Conservation (phyloP, 1,139 yeast species). For the Blastobotrys petasosporus region DNA sequence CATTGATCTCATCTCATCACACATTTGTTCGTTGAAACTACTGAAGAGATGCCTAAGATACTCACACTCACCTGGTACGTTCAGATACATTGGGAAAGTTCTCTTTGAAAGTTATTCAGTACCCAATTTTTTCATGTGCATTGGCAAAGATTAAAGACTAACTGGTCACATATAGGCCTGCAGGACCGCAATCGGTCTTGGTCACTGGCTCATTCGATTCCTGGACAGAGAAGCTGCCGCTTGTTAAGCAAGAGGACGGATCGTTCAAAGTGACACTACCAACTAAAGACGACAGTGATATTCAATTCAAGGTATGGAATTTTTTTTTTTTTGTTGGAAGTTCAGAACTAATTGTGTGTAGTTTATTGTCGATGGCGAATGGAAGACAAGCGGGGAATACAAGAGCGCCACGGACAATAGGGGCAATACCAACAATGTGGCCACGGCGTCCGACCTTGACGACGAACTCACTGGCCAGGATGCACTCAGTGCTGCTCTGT, state of each 20-base stretch:
- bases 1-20: no score
- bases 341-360: constrained; percentile 25
- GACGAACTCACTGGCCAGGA: constrained; percentile 3
- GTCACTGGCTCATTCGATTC: constrained; percentile 75
- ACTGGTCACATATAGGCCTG: constrained; percentile 48
- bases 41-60: no score
- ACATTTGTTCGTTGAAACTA: no score
- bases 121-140: no score
- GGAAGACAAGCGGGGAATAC: constrained; percentile 49
- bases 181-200: constrained; percentile 65
- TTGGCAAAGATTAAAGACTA: no score
- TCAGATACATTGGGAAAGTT: background rate
- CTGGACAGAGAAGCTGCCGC: constrained; percentile 57
- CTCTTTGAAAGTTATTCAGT: no score
- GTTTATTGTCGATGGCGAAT: constrained; percentile 69
- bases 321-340: background rate
- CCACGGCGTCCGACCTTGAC: constrained; percentile 36
- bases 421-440: constrained; percentile 59
- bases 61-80: constrained; percentile 14
- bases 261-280: constrained; percentile 57
- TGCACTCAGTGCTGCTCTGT: constrained; percentile 1
- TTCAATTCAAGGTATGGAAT: constrained; percentile 9
- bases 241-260: constrained; percentile 57
- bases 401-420: constrained; percentile 42
- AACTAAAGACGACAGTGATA: constrained; percentile 28